phyloP scores from a whole-genome alignment of 345 rosid genomes.

The Eucalyptus polybractea region DNA sequence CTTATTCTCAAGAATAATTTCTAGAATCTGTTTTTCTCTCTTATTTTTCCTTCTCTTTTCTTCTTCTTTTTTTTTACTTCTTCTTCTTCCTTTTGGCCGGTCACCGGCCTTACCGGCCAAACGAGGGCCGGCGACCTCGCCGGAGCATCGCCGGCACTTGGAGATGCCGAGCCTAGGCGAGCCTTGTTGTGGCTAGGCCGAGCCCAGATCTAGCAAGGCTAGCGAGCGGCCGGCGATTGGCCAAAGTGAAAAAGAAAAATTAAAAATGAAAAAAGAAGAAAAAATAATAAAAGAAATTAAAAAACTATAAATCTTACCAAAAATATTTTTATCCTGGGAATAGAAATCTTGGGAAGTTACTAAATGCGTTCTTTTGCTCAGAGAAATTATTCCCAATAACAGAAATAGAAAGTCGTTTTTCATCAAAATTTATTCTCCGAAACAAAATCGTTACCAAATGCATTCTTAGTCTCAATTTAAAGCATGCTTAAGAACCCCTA shows the following conservation, averaged over 20 bases:
- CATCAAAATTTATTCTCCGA: accelerated
- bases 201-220: too few relatives aligned
- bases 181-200: accelerated
- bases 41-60: too few relatives aligned
- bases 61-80: too few relatives aligned
- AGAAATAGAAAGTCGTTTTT: accelerated
- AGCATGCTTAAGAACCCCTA: background rate
- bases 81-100: too few relatives aligned
- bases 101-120: accelerated
- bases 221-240: accelerated
- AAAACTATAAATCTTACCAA: too few relatives aligned
- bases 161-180: accelerated
- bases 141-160: accelerated
- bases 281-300: too few relatives aligned
- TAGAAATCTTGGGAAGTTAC: too few relatives aligned
- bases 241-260: too few relatives aligned
- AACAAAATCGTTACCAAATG: accelerated
- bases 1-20: too few relatives aligned
- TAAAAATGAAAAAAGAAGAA: too few relatives aligned
- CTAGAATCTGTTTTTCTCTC: too few relatives aligned
- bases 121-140: accelerated
- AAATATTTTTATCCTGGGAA: accelerated
- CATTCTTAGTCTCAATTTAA: background rate
- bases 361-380: accelerated
- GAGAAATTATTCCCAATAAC: accelerated